Evolutionary conservation across 768 basidiomycete species (phyloP).

Genomic region (Boletus rubescentipes): DNA sequence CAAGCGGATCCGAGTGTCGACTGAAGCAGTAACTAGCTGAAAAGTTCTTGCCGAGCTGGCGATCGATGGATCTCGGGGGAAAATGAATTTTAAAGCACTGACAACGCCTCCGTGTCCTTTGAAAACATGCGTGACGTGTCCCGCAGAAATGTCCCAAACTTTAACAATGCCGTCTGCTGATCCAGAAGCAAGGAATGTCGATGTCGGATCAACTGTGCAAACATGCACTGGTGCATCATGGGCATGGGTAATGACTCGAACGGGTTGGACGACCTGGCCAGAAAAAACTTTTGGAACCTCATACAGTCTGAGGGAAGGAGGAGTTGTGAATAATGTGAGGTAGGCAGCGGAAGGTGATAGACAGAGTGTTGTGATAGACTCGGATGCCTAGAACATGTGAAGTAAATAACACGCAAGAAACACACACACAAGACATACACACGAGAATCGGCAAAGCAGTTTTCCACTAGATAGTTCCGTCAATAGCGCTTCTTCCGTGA

Average conservation of each 20-base stretch:
- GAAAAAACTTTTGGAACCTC: slow-evolving; percentile 58
- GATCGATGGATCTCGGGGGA: slow-evolving; percentile 59
- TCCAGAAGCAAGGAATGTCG: slow-evolving; percentile 90
- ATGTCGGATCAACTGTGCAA: slow-evolving; percentile 79
- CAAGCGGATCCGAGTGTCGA: slow-evolving; percentile 89
- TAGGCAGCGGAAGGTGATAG: slow-evolving; percentile 73
- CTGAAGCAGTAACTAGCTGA: slow-evolving; percentile 86
- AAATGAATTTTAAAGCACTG: slow-evolving; percentile 85
- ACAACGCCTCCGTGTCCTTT: slow-evolving; percentile 98
- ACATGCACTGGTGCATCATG: slow-evolving; percentile 96
- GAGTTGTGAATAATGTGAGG: slow-evolving; percentile 78
- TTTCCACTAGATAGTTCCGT: slow-evolving; percentile 76
- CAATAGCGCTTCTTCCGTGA: slow-evolving; percentile 81
- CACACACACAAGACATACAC: slow-evolving; percentile 52
- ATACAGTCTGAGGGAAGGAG: slow-evolving; percentile 80
- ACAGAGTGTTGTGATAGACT: slow-evolving; percentile 80
- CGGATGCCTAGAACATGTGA: slow-evolving; percentile 66
- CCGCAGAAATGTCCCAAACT: slow-evolving; percentile 89
- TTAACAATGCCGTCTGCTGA: slow-evolving; percentile 96
- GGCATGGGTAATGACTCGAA: slow-evolving; percentile 75
- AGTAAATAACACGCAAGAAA: slow-evolving; percentile 1
- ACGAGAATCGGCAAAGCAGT: slow-evolving; percentile 77
- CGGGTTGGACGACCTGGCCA: slow-evolving; percentile 59
- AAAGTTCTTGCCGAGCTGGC: slow-evolving; percentile 52
- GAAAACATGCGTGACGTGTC: slow-evolving; percentile 91